Evolutionary conservation across 768 basidiomycete genomes (phyloP), one percentile per base, ranked within the genome.

Genomic region (Podaxis rugospora): DNA sequence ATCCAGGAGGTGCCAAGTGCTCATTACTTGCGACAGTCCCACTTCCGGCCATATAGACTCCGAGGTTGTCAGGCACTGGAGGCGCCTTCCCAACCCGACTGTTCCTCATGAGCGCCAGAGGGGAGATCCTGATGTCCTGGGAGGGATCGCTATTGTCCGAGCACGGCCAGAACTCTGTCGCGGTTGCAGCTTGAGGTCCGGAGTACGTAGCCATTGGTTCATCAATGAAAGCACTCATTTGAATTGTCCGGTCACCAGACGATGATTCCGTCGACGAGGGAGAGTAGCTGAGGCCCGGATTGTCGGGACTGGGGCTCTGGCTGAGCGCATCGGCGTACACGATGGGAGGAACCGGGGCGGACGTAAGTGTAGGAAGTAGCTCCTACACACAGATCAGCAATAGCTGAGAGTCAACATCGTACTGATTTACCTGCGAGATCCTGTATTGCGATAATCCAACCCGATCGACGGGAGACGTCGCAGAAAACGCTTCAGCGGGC

Each of bases 241-340:
- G 85, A 23, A 85, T 74, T 0, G 83, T 86, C 23, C 78, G 78
- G 64, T 85, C 84, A 40, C 80, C 80, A 51, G 78, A 72, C 11
- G 77, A 78, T 0, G 82, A 86, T 59, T 83, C 84, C 0, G 84
- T 85, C 3, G 85, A 80, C 1, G 83, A 80, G 0, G 86, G 86
- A 0, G 86, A 87, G 53, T 83, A 82, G 10, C 76, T 80, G 40
- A 88, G 80, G 18, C 77, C 74, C 0, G 86, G 86, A 0, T 83
- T 85, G n/a, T 80, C 72, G 9, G 85, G 83, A 63, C 78, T 80
- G 9, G 72, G 79, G 63, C 68, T 76, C 25, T 67, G 67, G 50
- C 68, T 69, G 46, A 49, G 36, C 18, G 10, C 16, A 27, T 61
- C 52, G 6, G 44, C 53, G 25, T 36, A 55, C 7, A 39, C 32